Base-by-base conservation (phyloP, 2,329 filamentous ascomycete species). In the Rutstroemia sp. region DNA sequence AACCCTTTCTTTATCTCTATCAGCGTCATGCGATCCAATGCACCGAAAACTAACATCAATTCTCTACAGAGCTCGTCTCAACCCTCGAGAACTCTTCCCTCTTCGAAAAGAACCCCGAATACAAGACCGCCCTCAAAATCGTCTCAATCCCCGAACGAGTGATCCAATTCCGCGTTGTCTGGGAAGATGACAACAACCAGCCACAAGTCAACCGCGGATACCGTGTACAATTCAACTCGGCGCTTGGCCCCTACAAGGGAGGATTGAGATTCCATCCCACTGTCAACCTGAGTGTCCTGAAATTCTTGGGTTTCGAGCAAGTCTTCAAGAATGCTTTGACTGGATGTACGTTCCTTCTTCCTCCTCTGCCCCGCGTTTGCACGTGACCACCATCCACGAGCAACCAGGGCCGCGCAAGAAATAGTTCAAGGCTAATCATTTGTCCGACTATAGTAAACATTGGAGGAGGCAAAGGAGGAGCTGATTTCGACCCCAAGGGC, bases 251-350 rank as follows among this genome's bases (percentile, higher is more conserved):
- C 53, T 97, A 96, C 87, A 97, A 97, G 83, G 94, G 94, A 65
- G 94, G 94, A 72, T 85, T 97, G 66, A 83, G 94, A 67, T 90
- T 99, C 75, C 94, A 99, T 75, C 94, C 92, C 61, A 85, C 86
- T 10, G 90, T 94, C 74, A 94, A 87, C 75, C 73, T 87, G 70
- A 85, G 81, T 61, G 83, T 87, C 70, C 83, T 99, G 69, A 99
- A 99, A 80, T 97, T 97, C 79, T 82, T 99, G 71, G 94, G 92
- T 64, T 97, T 97, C 70, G 94, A 99, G 85, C 94, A 97, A 79
- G 95, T 92, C 77, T 97, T 97, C 83, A 97, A 97, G 84, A 97
- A 97, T 89, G 94, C 94, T 65, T 79, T 97, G 66, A 97, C 94
- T 61, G 94, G 94, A 71, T 77, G 88, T 92, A 79, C 79, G 88